phyloP scores from a whole-genome alignment of 1,139 yeast genomes.

The Trichomonascaceae sp. region DNA sequence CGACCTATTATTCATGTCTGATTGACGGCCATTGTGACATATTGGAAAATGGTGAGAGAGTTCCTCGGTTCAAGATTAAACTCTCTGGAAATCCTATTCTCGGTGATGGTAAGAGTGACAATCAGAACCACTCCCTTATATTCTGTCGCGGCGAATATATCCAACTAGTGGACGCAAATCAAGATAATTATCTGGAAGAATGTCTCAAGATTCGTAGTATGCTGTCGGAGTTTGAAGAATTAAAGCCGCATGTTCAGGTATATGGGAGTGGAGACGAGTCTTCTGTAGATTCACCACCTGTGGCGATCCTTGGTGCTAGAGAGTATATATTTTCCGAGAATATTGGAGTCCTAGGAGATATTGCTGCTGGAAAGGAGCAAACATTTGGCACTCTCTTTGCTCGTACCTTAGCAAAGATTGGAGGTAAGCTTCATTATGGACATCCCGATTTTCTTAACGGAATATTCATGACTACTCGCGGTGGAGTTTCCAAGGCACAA shows the following conservation, averaged over 20 bases:
- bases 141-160: constrained; percentile 82
- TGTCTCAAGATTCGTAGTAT: constrained; percentile 76
- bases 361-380: constrained; percentile 91
- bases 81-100: constrained; percentile 81
- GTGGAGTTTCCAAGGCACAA: constrained; percentile 88
- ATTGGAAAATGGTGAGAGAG: constrained; percentile 39
- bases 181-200: constrained; percentile 81
- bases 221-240: constrained; percentile 73
- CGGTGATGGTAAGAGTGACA: constrained; percentile 88
- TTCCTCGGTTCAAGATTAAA: constrained; percentile 48
- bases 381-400: constrained; percentile 90
- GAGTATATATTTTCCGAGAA: constrained; percentile 85
- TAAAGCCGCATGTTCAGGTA: constrained; percentile 28
- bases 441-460: constrained; percentile 87
- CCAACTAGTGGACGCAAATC: constrained; percentile 84
- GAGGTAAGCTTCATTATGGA: constrained; percentile 86
- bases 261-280: constrained; percentile 16
- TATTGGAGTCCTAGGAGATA: constrained; percentile 80
- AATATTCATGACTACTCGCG: constrained; percentile 82
- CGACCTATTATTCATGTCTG: constrained; percentile 52
- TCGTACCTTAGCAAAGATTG: constrained; percentile 75
- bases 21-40: constrained; percentile 47
- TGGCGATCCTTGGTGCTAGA: constrained; percentile 83
- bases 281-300: constrained; percentile 37
- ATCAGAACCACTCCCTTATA: constrained; percentile 72